Percentiles rank a stretch among this genome's conserved stretches.
phyloP scores from a whole-genome alignment of 345 rosid species.

The Orychophragmus violaceus region DNA sequence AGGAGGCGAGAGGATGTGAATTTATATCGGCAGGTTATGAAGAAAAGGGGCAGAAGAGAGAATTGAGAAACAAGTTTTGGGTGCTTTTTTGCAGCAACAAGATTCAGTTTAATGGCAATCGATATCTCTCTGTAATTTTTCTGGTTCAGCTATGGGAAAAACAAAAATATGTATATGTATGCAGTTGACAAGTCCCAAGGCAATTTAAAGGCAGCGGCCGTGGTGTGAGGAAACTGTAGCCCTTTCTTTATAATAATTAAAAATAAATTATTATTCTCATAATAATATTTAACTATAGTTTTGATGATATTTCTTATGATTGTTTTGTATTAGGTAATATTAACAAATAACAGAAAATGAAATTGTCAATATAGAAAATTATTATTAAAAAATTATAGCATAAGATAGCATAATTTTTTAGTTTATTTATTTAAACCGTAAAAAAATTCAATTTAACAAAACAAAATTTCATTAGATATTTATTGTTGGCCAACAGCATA shows the following conservation, averaged over 20 bases:
- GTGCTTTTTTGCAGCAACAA: conserved; percentile 17
- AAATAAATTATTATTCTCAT: not conserved
- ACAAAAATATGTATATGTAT: not conserved
- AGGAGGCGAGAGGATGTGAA: not conserved
- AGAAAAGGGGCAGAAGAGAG: not conserved
- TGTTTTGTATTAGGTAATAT: too few relatives aligned
- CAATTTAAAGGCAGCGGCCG: conserved; percentile 37
- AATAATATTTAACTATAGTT: not conserved
- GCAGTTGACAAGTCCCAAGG: conserved; percentile 28
- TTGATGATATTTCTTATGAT: not conserved
- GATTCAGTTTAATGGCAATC: conserved; percentile 5
- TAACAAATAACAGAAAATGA: too few relatives aligned
- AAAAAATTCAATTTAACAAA: too few relatives aligned
- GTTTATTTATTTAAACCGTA: too few relatives aligned
- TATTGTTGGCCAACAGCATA: too few relatives aligned
- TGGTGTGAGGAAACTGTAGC: conserved; percentile 24
- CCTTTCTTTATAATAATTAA: not conserved
- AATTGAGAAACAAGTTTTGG: conserved; percentile 14
- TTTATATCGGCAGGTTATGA: not conserved
- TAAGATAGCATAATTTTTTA: too few relatives aligned
- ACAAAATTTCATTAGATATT: too few relatives aligned
- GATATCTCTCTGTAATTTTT: conserved; percentile 21
- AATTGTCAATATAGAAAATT: too few relatives aligned
- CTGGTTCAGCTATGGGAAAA: conserved; percentile 20
- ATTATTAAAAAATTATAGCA: too few relatives aligned